These are phyloP conservation scores for Alisma plantagoaquatica DNA, from an alignment of 106 monocot species.

Conservation along the genomic window DNA sequence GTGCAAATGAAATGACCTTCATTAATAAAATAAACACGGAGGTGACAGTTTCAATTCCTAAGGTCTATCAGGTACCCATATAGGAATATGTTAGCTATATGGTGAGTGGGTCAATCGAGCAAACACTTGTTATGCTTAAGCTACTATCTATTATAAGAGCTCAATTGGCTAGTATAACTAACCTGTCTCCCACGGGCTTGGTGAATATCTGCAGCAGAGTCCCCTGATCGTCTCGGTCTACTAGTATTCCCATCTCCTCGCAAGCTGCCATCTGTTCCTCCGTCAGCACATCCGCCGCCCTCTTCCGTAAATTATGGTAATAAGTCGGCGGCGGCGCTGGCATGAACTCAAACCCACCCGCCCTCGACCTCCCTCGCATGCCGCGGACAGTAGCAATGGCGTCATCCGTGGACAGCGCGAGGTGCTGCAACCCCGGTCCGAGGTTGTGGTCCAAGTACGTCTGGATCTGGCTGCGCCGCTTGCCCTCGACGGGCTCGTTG, in stretches of 20 bases:
- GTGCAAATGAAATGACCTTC: no score
- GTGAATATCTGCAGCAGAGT: conserved; percentile 89
- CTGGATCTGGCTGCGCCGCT: conserved; percentile 81
- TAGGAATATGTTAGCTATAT: no score
- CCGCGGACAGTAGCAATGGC: conserved; percentile 46
- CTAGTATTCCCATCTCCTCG: conserved; percentile 71
- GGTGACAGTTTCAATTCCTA: no score
- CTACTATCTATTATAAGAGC: no score
- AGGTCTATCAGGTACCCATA: no score
- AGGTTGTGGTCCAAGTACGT: conserved; percentile 80
- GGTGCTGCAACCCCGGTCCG: conserved; percentile 81
- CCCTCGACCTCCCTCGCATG: conserved; percentile 31
- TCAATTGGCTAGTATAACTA: no score
- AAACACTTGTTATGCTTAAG: no score
- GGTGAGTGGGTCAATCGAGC: no score
- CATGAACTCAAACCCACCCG: conserved; percentile 88
- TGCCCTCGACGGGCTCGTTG: conserved; percentile 82
- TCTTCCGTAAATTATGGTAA: conserved; percentile 46
- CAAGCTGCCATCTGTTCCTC: conserved; percentile 82
- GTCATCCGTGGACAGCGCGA: conserved; percentile 55
- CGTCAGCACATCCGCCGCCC: conserved; percentile 59
- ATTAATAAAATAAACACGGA: no score
- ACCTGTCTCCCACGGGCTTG: conserved; percentile 96
- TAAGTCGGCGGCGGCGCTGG: conserved; percentile 69
- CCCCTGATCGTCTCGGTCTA: conserved; percentile 89